Base-by-base conservation (phyloP, 495 filamentous ascomycete species). In the Neurospora sublineolata region DNA sequence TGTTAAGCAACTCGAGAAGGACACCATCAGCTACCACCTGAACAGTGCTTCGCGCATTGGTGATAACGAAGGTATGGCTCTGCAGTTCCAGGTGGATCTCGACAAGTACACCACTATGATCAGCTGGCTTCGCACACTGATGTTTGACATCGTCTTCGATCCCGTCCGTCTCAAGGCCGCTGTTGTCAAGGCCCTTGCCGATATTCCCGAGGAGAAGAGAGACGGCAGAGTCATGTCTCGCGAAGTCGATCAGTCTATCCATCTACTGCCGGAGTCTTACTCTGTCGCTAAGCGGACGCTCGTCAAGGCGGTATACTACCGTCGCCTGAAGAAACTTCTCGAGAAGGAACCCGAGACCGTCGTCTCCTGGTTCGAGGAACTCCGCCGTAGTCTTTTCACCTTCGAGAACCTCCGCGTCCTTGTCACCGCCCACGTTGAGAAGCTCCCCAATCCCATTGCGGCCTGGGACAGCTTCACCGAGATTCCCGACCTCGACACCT, bases 121-220 rank as follows among this genome's bases (percentile, higher is more conserved):
- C 74, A 86, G 89, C 68, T 97, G 94, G 95, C 81, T 98, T 14
- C 89, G 87, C 42, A 90, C 91, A n/a, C 82, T 98, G 79, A 88
- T 95, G 76, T 96, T 93, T 80, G 89, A 94, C 77, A 90, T 90
- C 60, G 84, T 98, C 68, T 97, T 97, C 75, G 95, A 98, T 73
- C 85, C 89, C 14, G 86, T 81, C 37, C 87, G 96, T 74, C 85
- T 99, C 71, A 89, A 89, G 72, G 90, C 94, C 1, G 91, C 91
- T n/a, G 87, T 94, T n/a, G 87, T 88, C 23, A 92, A 96, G 79
- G 89, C 97, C 36, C 87, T 97, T 8, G 93, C 94, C 11, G 95
- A 97, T 77, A 90, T 99, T 37, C 95, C 95, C 3, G 94, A 98
- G 73, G 85, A 91, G 70, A 99, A 98, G 86, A 90, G 95, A 23